Evolutionary conservation across 768 basidiomycete genomes (phyloP).

Genomic region (Suillus clintonianus): DNA sequence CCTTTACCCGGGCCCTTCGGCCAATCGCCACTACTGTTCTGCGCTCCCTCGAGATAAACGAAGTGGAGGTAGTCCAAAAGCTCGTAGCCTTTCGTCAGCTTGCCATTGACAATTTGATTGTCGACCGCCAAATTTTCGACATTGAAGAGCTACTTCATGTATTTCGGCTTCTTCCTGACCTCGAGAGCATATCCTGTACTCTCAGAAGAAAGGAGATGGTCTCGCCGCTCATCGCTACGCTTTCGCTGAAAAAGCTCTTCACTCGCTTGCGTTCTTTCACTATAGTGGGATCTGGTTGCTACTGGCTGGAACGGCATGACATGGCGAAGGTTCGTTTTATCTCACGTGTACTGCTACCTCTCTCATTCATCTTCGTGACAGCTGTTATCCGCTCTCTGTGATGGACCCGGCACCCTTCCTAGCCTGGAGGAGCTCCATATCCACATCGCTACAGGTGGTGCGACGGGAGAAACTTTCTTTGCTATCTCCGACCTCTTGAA

Average conservation of each 20-base stretch:
- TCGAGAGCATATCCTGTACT: not conserved
- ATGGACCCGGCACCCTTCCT: slow-evolving; percentile 2
- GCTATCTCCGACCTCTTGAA: not conserved
- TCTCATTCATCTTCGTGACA: not conserved
- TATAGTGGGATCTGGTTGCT: not conserved
- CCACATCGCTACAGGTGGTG: no score
- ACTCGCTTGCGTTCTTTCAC: not conserved
- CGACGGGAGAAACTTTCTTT: no score
- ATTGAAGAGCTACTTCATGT: not conserved
- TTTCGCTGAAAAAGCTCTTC: not conserved
- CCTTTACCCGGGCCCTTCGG: not conserved
- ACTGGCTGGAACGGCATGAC: not conserved
- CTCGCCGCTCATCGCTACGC: not conserved
- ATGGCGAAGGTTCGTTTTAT: not conserved
- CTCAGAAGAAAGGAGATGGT: no score
- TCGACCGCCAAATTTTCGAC: not conserved
- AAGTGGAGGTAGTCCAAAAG: not conserved
- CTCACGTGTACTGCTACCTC: not conserved
- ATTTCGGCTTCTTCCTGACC: not conserved
- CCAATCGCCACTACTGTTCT: not conserved
- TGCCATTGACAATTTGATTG: not conserved
- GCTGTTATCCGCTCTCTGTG: not conserved
- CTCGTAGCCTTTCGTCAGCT: not conserved
- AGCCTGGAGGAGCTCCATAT: not conserved
- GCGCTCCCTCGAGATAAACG: not conserved